Percentiles rank a stretch among this genome's conserved stretches.
These are phyloP conservation scores for Penicillium pancosmium DNA, from an alignment of 495 filamentous ascomycete genomes.

Conservation along the genomic window DNA sequence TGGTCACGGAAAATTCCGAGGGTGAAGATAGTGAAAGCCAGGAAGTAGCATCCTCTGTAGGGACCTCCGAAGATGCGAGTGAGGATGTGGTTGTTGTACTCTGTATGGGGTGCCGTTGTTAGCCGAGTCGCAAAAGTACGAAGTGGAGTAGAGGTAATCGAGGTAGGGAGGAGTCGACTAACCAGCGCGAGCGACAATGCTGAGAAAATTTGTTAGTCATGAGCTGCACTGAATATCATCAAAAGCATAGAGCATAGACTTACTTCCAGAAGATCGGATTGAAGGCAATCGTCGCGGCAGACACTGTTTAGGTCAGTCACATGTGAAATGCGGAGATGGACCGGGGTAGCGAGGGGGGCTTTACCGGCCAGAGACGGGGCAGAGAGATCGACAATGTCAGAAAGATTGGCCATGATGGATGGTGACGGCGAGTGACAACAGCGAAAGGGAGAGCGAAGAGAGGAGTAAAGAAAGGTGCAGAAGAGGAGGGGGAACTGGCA, in stretches of 20 bases:
- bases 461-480: conserved; percentile 4
- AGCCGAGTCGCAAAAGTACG: conserved; percentile 14
- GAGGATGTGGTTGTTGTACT: conserved; percentile 87
- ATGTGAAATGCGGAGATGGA: conserved; percentile 32
- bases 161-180: conserved; percentile 17
- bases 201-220: conserved; percentile 12
- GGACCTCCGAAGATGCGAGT: conserved; percentile 86
- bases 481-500: conserved; percentile 5
- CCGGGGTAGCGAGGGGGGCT: conserved; percentile 10
- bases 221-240: background rate
- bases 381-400: conserved; percentile 49
- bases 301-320: conserved; percentile 46
- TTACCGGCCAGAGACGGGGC: conserved; percentile 48
- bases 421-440: background rate
- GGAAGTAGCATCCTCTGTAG: conserved; percentile 83
- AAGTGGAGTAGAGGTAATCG: background rate
- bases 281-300: conserved; percentile 54
- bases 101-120: conserved; percentile 46
- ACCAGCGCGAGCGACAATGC: conserved; percentile 53
- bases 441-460: conserved; percentile 8
- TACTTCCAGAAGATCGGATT: conserved; percentile 64
- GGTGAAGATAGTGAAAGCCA: conserved; percentile 86
- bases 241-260: conserved; percentile 20
- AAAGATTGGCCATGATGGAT: conserved; percentile 39
- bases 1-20: conserved; percentile 86